Evolutionary conservation across 2,329 filamentous ascomycete species (phyloP), one percentile per base, ranked within the genome.

Genomic region (Penicillium sclerotiorum): DNA sequence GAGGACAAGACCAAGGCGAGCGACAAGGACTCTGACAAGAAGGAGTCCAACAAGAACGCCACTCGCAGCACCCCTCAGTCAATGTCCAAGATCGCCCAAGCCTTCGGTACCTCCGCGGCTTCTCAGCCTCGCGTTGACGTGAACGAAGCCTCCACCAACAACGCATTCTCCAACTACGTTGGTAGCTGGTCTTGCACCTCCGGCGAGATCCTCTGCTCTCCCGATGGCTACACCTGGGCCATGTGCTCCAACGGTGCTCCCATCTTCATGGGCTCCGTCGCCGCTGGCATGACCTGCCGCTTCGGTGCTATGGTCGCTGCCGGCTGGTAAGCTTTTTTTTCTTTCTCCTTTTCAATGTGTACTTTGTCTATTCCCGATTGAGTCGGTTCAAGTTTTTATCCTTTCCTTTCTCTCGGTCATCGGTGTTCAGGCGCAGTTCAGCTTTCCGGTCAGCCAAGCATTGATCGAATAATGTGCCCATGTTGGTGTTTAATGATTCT

Each of bases 251-350:
- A 65, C 41, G 63, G 61, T n/a, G 44, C 33, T 0, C 60, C 67
- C 5, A 45, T 69, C 35, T 59, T 57, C 52, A 74, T 74, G 72
- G 72, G 72, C 4, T 41, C 57, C 20, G 72, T 74, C 9, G 69
- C 72, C 21, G 51, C 64, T 4, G 72, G 72, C 6, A 74, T 66
- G 23, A 45, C 47, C 9, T 74, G 72, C 52, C 51, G 51, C 1
- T 48, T 62, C 9, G 69, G 69, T 18, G 21, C 52, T 50, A 61
- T 65, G 41, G 51, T 53, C 23, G 33, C 46, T 13, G 27, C 38
- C 8, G 22, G 32, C 5, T 50, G 40, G 42, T n/a, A 52, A 36
- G 20, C 41, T 23, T 44, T 8, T 18, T 12, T 37, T 23, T 42
- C 9, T 28, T 17, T 15, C 17, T 35, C n/a, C 27, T 21, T 40